Conservation (phyloP, 129 eudicot genomes). For the Silybum marianum region DNA sequence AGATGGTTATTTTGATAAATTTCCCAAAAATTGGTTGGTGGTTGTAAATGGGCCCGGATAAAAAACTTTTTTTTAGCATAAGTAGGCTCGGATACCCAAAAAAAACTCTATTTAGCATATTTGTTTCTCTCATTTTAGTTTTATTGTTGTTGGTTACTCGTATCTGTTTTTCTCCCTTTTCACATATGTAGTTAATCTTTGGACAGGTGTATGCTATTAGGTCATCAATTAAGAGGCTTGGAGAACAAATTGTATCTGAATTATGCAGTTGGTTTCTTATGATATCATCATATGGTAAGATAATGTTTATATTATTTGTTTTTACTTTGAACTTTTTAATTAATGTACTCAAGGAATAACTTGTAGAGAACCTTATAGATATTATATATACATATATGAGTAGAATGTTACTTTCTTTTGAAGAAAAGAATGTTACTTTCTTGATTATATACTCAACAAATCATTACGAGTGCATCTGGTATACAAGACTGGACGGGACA, state of each 20-base stretch:
- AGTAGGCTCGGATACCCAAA: too few relatives aligned
- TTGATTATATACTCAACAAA: not conserved
- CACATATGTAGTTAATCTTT: not conserved
- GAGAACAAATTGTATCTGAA: constrained; percentile 76
- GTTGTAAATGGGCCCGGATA: too few relatives aligned
- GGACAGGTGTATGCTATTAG: constrained; percentile 84
- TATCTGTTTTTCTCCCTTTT: not conserved
- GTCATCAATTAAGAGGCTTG: constrained; percentile 75
- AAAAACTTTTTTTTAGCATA: too few relatives aligned
- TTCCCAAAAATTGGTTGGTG: too few relatives aligned
- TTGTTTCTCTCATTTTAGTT: too few relatives aligned
- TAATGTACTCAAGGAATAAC: not conserved
- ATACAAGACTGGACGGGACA: not conserved
- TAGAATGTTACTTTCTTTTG: not conserved
- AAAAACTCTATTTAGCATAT: not conserved
- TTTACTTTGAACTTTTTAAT: not conserved
- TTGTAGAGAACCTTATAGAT: not conserved
- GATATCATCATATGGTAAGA: constrained; percentile 27
- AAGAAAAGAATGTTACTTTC: not conserved
- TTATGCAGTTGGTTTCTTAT: constrained; percentile 66
- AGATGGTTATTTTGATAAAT: too few relatives aligned
- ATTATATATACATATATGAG: not conserved
- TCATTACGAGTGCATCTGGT: not conserved
- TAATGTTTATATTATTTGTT: constrained; percentile 40
- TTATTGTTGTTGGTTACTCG: not conserved